Base-by-base conservation (phyloP, 1,284 basidiomycete species). In the Fomitopsis betulina region DNA sequence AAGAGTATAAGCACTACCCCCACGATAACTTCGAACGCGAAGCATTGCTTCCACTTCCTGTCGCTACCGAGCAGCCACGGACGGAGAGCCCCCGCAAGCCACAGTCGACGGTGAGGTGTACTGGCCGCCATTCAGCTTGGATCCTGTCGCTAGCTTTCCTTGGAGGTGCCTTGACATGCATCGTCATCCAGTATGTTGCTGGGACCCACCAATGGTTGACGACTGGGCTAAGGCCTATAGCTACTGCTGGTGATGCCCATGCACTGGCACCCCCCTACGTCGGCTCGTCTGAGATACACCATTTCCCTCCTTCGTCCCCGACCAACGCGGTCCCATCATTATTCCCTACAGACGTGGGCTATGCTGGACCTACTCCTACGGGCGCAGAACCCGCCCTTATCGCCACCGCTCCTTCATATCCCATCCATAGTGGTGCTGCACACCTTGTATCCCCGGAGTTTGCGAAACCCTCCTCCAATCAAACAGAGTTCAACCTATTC, bases 301-400 rank as follows among this genome's bases (percentile, higher is more conserved):
- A 82, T 35, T 92, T 82, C 69, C 90, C 90, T n/a, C 89, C 90
- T 1, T 63, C 80, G 0, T 79, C 80, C 2, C 88, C 89, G 0
- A 91, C 87, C 10, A 92, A 92, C 64, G 76, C 74, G 6, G 77
- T 79, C 61, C 86, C 89, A 0, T 81, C 84, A 1, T 65, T 87
- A 35, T 93, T 93, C 69, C 91, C 90, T 3, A 80, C 87, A 30
- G 72, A 87, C 63, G 84, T 95, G 12, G 93, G 93, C 45, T 89
- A 93, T 69, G 79, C 87, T 13, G 93, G 93, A 9, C 83, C 80
- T 10, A 95, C 93, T 1, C 90, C 91, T 0, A 95, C 93, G 0
- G 93, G 93, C 12, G 86, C 83, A 12, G 93, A 95, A 73, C 78
- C 93, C 2, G 91, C 79, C 1, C 75, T 94, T 23, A 80, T 94